These are phyloP conservation scores for Xylariaceae sp. DNA, from an alignment of 2,329 filamentous ascomycete genomes.

Conservation along the genomic window DNA sequence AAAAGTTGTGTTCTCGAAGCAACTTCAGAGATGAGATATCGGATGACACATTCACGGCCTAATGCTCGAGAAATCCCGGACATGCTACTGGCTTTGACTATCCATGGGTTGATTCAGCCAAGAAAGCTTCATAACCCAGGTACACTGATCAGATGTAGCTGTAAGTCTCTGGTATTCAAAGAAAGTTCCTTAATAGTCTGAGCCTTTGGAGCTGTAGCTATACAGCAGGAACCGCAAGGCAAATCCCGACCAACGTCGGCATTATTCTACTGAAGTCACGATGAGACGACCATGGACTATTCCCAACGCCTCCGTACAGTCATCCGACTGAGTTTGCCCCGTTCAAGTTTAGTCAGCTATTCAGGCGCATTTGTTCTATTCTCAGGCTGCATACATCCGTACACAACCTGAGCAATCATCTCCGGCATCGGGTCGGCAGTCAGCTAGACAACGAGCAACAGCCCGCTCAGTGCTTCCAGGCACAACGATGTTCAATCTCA, in stretches of 20 bases:
- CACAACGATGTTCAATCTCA: conserved; percentile 3
- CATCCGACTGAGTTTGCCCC: not conserved
- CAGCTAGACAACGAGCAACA: conserved; percentile 12
- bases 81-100: too few species aligned
- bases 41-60: too few species aligned
- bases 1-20: too few species aligned
- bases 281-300: not conserved
- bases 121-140: too few species aligned
- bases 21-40: too few species aligned
- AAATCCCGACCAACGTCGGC: not conserved
- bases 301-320: not conserved
- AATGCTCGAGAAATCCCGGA: too few species aligned
- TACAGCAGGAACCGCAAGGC: not conserved
- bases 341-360: conserved; percentile 2
- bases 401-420: conserved; percentile 3
- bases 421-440: conserved; percentile 8
- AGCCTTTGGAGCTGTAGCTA: not conserved
- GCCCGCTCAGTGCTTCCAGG: conserved; percentile 8
- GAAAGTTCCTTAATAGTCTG: too few species aligned
- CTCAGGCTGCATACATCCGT: not conserved
- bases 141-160: too few species aligned
- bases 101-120: too few species aligned
- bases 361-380: not conserved
- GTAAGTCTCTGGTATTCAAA: not conserved
- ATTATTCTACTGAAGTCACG: not conserved